Evolutionary conservation across 257 asterid species (phyloP).

Genomic region (Paraleonurus japonicus): DNA sequence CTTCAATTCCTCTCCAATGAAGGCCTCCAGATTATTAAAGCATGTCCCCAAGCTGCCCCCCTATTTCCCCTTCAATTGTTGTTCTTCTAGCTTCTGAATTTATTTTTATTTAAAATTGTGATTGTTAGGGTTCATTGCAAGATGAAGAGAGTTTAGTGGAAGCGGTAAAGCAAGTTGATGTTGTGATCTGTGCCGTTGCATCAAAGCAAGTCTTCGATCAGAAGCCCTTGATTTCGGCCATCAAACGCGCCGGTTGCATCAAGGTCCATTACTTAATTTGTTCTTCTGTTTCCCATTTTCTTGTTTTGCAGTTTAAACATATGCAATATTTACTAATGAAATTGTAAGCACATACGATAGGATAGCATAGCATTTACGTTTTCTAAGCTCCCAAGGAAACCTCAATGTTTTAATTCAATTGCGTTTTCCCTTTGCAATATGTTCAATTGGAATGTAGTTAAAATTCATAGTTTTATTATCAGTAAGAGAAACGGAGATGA

Average conservation of each 20-base stretch:
- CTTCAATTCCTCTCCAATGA: conserved; percentile 49
- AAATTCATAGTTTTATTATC: too few species aligned
- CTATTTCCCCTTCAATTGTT: neutral
- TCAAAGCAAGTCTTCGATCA: conserved; percentile 69
- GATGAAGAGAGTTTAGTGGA: conserved; percentile 56
- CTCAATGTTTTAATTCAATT: neutral
- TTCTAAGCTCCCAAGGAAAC: neutral
- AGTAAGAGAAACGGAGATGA: neutral
- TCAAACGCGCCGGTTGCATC: conserved; percentile 69
- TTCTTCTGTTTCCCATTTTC: neutral
- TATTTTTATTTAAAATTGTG: neutral
- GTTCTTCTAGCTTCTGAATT: neutral
- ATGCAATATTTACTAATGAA: neutral
- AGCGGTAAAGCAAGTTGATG: conserved; percentile 69
- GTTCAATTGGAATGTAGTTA: neutral
- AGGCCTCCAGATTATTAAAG: conserved; percentile 60
- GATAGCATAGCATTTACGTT: neutral
- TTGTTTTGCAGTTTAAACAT: neutral
- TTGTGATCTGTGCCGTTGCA: conserved; percentile 80
- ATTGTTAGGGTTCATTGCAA: conserved; percentile 74
- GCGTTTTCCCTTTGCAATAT: neutral
- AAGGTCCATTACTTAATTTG: conserved; percentile 41
- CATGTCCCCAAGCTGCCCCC: neutral
- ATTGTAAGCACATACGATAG: neutral
- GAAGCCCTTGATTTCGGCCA: conserved; percentile 70